Evolutionary conservation across 2,329 filamentous ascomycete genomes (phyloP).

Genomic region (Zarea fungicola): DNA sequence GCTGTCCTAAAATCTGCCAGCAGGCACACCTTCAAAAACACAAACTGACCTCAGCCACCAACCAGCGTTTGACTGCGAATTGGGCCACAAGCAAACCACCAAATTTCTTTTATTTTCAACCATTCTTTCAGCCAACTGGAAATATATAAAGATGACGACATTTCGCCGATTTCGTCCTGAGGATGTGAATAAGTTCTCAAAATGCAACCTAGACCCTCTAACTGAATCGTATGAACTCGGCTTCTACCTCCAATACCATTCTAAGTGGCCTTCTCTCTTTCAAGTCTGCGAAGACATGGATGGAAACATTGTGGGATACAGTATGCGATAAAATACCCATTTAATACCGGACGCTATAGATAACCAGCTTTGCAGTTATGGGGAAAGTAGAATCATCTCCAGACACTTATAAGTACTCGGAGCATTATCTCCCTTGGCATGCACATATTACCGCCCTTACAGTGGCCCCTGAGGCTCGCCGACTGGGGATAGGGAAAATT

Average conservation of each 20-base stretch:
- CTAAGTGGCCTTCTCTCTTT: constrained; percentile 92
- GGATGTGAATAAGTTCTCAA: constrained; percentile 85
- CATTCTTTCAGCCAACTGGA: neutral
- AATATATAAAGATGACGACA: constrained; percentile 60
- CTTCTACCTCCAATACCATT: constrained; percentile 95
- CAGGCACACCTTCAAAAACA: no score
- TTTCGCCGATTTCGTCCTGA: constrained; percentile 79
- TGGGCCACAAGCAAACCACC: no score
- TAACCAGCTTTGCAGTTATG: constrained; percentile 64
- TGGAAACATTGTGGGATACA: constrained; percentile 92
- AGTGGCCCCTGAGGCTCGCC: constrained; percentile 78
- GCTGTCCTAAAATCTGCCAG: constrained; percentile 3
- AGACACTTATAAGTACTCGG: constrained; percentile 65
- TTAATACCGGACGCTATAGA: constrained; percentile 17
- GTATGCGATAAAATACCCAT: constrained; percentile 50
- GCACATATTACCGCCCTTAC: constrained; percentile 96
- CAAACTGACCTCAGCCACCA: no score
- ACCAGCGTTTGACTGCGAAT: no score
- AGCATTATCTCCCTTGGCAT: constrained; percentile 98
- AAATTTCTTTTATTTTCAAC: neutral
- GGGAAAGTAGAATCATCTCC: constrained; percentile 91
- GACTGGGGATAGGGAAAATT: constrained; percentile 80
- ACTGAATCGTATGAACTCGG: constrained; percentile 97
- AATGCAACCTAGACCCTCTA: constrained; percentile 90
- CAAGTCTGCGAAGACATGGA: constrained; percentile 81